Evolutionary conservation across 495 filamentous ascomycete genomes (phyloP), one percentile per base, ranked within the genome.

Genomic region (Neurospora sp.): DNA sequence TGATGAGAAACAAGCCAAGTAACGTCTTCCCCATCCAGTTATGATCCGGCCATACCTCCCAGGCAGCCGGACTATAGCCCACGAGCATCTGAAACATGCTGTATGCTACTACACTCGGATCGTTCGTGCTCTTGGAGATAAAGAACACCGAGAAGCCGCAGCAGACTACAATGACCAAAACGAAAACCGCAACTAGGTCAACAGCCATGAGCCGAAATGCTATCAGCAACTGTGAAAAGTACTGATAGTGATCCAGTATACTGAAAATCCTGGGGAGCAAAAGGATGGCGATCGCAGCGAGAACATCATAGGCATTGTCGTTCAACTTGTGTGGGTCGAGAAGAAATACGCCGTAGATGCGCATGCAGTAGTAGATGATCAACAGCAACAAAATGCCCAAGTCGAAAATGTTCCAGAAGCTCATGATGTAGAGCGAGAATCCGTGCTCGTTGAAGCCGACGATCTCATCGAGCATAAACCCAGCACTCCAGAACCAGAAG

Each of bases 401-500:
- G 77, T 98, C 94, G 78, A 98, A 97, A 23, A 94, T 86, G 80
- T 98, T 98, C 94, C 94, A 97, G 80, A 97, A 93, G 79, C 93
- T 96, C 91, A 97, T 93, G 75, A 97, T 90, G 82, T 97, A 98
- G 11, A 98, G 87, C 70, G 93, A 93, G 79, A 97, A 96, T 8
- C 94, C 94, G 78, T 96, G 92, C 78, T 97, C 94, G 75, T 93
- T 95, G 85, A 96, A 96, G 8, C 93, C 93, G 39, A 96, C 92
- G 59, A 97, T 85, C 80, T 97, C 94, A 77, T 96, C 93, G n/a
- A 98, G 90, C 93, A 97, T 96, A 81, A 95, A 98, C 4, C 94
- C 94, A 31, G 93, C 92, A 78, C 93, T 95, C 94, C 94, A 98
- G 79, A 98, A 91, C 94, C 94, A 98, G 79, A 98, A 97, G 12